Evolutionary conservation across 768 basidiomycete genomes (phyloP).

Genomic region (Mycena galopus): DNA sequence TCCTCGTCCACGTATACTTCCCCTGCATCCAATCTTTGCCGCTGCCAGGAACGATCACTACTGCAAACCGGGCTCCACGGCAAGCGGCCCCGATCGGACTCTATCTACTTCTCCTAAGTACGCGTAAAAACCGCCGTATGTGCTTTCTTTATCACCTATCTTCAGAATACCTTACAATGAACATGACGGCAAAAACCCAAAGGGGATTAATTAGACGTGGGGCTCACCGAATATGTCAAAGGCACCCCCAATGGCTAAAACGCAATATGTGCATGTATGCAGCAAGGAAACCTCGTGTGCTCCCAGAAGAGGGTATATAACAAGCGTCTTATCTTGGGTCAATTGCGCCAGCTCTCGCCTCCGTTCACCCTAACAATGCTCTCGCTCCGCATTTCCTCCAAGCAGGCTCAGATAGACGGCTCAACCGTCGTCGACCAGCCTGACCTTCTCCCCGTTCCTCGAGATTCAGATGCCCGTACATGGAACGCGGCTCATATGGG

Average conservation of each 20-base stretch:
- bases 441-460: conserved; percentile 37
- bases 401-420: conserved; percentile 15
- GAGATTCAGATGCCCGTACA: conserved; percentile 16
- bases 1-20: not conserved
- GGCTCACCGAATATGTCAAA: not conserved
- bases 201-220: not conserved
- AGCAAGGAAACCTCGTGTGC: not conserved
- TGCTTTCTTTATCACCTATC: not conserved
- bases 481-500: conserved; percentile 35
- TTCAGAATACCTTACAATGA: not conserved
- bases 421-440: conserved; percentile 20
- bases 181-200: not conserved
- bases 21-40: not conserved
- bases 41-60: not conserved
- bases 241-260: not conserved
- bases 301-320: not conserved
- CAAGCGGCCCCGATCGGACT: not conserved
- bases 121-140: not conserved
- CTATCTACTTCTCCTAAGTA: not conserved
- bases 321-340: not conserved
- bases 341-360: not conserved
- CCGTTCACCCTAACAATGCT: not conserved
- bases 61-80: not conserved
- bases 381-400: not conserved
- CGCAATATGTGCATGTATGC: not conserved